These are phyloP conservation scores for Gypsophila paniculata DNA, from an alignment of 179 eudicot species.

Conservation along the genomic window DNA sequence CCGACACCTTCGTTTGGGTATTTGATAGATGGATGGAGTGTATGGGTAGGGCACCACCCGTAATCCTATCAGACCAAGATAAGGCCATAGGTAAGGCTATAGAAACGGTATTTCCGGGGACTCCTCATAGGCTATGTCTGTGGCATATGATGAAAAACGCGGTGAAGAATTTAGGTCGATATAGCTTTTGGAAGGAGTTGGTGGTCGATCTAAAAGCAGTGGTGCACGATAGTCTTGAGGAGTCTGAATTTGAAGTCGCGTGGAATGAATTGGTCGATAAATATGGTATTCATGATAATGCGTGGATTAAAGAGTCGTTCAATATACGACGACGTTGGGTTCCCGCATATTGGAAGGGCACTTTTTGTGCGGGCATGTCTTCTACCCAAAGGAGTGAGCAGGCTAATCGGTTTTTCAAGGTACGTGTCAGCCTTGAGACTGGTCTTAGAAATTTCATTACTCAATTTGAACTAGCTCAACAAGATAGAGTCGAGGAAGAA, in stretches of 20 bases:
- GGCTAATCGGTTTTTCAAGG: not conserved
- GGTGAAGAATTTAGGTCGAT: not conserved
- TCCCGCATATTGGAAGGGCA: not conserved
- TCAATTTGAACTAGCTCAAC: not conserved
- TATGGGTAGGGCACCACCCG: not conserved
- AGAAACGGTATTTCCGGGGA: not conserved
- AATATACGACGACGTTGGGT: not conserved
- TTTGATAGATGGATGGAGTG: not conserved
- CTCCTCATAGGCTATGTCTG: not conserved
- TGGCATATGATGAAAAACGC: constrained; percentile 6
- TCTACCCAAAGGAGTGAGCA: not conserved
- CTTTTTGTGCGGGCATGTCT: not conserved
- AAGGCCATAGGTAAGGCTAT: not conserved
- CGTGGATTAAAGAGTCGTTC: not conserved
- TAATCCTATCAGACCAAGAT: not conserved
- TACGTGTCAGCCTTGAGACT: not conserved
- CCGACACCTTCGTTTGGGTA: not conserved
- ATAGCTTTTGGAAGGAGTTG: not conserved
- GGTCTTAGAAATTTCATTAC: not conserved
- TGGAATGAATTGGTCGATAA: not conserved
- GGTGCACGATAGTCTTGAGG: not conserved
- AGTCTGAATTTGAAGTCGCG: not conserved
- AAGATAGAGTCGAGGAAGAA: not conserved
- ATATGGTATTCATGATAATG: not conserved
- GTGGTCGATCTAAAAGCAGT: not conserved